Base-by-base conservation (phyloP, 2,329 filamentous ascomycete genomes). In the Neopestalotiopsis sp. region DNA sequence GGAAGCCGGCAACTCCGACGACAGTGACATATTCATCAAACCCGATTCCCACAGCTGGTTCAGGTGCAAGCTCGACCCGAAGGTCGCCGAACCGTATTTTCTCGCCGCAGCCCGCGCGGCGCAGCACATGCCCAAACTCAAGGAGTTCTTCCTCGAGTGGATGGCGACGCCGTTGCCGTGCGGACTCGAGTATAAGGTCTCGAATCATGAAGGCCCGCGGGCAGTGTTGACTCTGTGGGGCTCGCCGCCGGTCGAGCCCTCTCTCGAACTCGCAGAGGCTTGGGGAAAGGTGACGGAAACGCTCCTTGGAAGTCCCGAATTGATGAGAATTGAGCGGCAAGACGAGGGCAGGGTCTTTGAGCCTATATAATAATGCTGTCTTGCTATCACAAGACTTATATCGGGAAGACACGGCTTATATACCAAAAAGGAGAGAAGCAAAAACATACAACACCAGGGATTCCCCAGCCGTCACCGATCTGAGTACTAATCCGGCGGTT, bases 221-320 rank as follows among this genome's bases (percentile, higher is more conserved):
- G 59, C 59, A 38, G 17, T 20, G 14, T 61, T 61, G 59, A 38
- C 30, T 10, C 13, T 61, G 14, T 61, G 59, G 59, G 59, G 59
- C 10, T 38, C 30, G 59, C 59, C 59, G 32, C 59, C 59, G 5
- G 12, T 30, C 32, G 14, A 38, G 59, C 59, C 30, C 59, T 61
- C 32, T 2, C 12, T 5, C n/a, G 2, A 24, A 24, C 12, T 61
- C 13, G n/a, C 1, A 24, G n/a, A 61, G 14, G 59, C 32, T 6
- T 61, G 59, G 59, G 12, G 30, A 17, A 61, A n/a, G 30, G 17
- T 40, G 4, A 61, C 32, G n/a, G 59, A 61, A 61, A 40, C 20
- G 14, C 59, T 61, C 14, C 28, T 61, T 61, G 59, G 59, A 38
- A 40, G 14, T 61, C 32, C 30, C 30, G 59, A 61, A n/a, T 40